These are phyloP conservation scores for Colletotrichum orbiculare DNA, from an alignment of 2,329 filamentous ascomycete genomes.

Conservation along the genomic window DNA sequence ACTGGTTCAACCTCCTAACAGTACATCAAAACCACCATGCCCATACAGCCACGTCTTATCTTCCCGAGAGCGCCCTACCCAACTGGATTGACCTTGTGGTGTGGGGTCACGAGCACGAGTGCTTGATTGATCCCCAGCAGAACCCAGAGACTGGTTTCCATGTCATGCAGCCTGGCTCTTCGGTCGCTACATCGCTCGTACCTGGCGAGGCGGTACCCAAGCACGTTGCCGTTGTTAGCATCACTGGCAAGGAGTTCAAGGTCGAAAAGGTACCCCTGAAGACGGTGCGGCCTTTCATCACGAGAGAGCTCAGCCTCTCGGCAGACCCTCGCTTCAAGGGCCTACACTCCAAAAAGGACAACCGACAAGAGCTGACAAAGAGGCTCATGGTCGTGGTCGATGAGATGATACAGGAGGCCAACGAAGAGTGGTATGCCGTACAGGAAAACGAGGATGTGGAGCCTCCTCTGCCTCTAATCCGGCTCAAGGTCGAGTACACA, in stretches of 20 bases:
- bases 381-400: slow-evolving; percentile 83
- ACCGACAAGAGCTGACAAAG: slow-evolving; percentile 81
- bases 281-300: slow-evolving; percentile 90
- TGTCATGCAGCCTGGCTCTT: slow-evolving; percentile 97
- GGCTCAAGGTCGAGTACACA: slow-evolving; percentile 90
- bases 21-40: slow-evolving; percentile 97
- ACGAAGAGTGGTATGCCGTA: slow-evolving; percentile 81
- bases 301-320: slow-evolving; percentile 81
- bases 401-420: slow-evolving; percentile 87
- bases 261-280: slow-evolving; percentile 86
- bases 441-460: slow-evolving; percentile 72
- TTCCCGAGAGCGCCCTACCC: slow-evolving; percentile 92
- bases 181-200: slow-evolving; percentile 91
- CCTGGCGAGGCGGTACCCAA: slow-evolving; percentile 92
- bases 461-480: slow-evolving; percentile 82
- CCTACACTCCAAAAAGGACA: slow-evolving; percentile 84
- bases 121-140: slow-evolving; percentile 82
- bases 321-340: slow-evolving; percentile 81
- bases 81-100: slow-evolving; percentile 91
- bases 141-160: slow-evolving; percentile 93
- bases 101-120: slow-evolving; percentile 99
- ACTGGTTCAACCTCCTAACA: slow-evolving; percentile 97
- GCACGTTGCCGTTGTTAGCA: slow-evolving; percentile 85
- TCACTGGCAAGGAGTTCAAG: slow-evolving; percentile 85
- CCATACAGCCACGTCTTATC: slow-evolving; percentile 90